phyloP scores from a whole-genome alignment of 148 eudicot species.

The Cornus kousa region DNA sequence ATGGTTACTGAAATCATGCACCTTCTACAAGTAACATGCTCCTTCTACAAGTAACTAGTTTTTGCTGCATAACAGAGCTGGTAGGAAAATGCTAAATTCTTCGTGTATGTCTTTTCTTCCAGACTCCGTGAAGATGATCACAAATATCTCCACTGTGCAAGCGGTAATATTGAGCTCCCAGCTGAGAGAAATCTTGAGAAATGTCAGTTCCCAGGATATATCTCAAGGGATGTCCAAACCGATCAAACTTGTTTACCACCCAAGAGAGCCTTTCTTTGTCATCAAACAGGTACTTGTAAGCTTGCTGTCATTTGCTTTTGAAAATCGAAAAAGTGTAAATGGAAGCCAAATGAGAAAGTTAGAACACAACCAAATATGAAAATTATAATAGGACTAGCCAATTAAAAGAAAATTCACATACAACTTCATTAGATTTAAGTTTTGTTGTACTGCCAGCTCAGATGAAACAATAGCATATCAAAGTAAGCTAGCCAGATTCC shows the following conservation, averaged over 20 bases:
- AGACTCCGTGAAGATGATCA: conserved; percentile 56
- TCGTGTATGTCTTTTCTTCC: conserved; percentile 5
- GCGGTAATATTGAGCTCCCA: conserved; percentile 75
- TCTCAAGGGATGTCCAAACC: conserved; percentile 56
- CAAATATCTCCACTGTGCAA: conserved; percentile 68
- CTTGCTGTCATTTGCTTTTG: background rate
- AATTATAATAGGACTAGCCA: background rate
- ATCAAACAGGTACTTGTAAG: conserved; percentile 58
- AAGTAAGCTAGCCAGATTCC: background rate
- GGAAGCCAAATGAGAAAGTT: background rate
- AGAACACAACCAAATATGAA: background rate
- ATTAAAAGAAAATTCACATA: background rate
- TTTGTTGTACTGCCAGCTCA: background rate
- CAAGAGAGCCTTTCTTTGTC: conserved; percentile 77
- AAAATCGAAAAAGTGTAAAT: background rate
- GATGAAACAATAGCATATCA: background rate
- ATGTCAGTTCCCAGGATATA: conserved; percentile 36
- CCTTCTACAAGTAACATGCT: background rate
- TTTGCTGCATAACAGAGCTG: background rate
- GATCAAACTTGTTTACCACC: conserved; percentile 76
- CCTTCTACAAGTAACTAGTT: background rate
- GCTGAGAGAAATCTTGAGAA: conserved; percentile 61
- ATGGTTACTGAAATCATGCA: background rate
- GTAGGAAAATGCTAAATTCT: background rate
- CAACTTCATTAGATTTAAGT: background rate